Conservation (phyloP, 352 stramenopile species). For the Pythium dissotocum region DNA sequence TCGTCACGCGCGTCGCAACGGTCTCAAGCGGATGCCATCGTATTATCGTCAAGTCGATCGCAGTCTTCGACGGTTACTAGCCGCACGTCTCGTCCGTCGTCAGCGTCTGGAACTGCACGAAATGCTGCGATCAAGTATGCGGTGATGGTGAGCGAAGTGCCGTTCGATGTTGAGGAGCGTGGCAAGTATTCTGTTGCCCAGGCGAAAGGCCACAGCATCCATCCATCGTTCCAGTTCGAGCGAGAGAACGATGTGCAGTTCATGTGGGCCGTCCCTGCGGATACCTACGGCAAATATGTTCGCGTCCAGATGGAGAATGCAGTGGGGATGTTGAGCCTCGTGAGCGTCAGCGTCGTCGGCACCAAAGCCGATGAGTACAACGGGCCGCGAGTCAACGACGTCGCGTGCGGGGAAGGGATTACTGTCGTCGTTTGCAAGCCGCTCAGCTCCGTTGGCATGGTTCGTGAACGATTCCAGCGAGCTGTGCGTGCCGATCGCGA, state of each 20-base stretch:
- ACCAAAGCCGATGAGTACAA: constrained; percentile 42
- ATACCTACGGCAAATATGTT: constrained; percentile 59
- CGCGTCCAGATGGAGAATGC: constrained; percentile 63
- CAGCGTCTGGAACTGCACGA: constrained; percentile 3
- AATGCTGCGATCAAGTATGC: constrained; percentile 36
- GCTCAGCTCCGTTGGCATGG: constrained; percentile 32
- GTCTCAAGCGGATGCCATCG: constrained; percentile 12
- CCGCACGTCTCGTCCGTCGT: constrained; percentile 4
- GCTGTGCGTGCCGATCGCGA: constrained; percentile 53
- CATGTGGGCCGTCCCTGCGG: constrained; percentile 47
- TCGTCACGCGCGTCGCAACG: constrained; percentile 17
- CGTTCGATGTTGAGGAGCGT: constrained; percentile 60
- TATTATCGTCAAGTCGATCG: constrained; percentile 10
- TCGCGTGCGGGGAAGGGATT: constrained; percentile 54
- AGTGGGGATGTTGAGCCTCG: constrained; percentile 51
- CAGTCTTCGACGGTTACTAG: constrained; percentile 15
- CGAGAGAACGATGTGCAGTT: constrained; percentile 30
- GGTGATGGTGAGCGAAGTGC: constrained; percentile 52
- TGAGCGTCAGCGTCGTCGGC: constrained; percentile 52
- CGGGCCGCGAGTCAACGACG: constrained; percentile 55
- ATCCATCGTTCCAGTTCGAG: constrained; percentile 39
- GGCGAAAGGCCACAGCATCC: constrained; percentile 52
- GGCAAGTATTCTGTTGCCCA: constrained; percentile 64
- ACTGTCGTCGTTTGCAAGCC: constrained; percentile 60
- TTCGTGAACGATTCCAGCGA: constrained; percentile 59